These are phyloP conservation scores for Backusella macrospora DNA, from an alignment of 192 early-diverging fungal genomes.

Conservation along the genomic window DNA sequence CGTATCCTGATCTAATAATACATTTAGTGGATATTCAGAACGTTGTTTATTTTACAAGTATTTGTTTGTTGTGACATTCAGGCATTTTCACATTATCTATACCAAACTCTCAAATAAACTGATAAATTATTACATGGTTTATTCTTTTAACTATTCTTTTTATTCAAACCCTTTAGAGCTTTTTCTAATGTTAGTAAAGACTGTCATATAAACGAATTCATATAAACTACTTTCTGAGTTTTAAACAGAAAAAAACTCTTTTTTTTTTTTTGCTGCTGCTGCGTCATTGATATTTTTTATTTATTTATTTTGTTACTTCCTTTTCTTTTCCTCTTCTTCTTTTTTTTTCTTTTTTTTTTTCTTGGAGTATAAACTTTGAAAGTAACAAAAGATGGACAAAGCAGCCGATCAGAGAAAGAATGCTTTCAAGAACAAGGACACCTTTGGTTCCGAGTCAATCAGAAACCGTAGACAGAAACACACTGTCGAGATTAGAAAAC, in stretches of 20 bases:
- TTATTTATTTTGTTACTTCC: constrained; percentile 26
- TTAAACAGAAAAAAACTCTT: neutral
- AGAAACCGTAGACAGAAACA: constrained; percentile 49
- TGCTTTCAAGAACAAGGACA: constrained; percentile 70
- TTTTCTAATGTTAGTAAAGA: no score
- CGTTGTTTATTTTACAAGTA: no score
- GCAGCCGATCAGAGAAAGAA: constrained; percentile 31
- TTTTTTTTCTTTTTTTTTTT: neutral
- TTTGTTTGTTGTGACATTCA: no score
- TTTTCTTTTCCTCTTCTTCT: neutral
- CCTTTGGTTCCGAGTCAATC: constrained; percentile 49
- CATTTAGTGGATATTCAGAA: no score
- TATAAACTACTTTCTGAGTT: no score
- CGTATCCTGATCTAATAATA: no score
- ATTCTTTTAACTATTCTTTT: no score
- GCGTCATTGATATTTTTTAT: constrained; percentile 12
- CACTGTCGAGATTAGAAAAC: constrained; percentile 51
- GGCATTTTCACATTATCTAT: no score
- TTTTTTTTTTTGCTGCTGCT: neutral
- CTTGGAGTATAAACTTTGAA: neutral
- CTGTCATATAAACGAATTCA: no score
- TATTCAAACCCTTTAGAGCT: no score
- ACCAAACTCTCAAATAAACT: no score
- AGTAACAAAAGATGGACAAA: constrained; percentile 8
- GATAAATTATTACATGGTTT: no score